Evolutionary conservation across 148 eudicot species (phyloP), one percentile per base, ranked within the genome.

Genomic region (Camellia lanceoleosa): DNA sequence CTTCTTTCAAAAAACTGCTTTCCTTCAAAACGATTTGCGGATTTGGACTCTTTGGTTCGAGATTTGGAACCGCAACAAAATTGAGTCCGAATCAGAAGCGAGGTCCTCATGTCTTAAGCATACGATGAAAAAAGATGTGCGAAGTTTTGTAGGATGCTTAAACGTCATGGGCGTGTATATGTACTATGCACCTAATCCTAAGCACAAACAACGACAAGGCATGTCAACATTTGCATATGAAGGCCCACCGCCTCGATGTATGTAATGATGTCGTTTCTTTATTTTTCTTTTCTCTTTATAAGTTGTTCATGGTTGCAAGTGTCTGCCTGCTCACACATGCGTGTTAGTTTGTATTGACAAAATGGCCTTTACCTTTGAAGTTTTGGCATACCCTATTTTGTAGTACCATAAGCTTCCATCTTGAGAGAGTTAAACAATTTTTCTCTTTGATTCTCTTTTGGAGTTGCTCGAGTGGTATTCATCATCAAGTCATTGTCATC

Each of bases 121-220:
- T n/a, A n/a, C n/a, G n/a, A n/a, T n/a, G n/a, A n/a, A 94, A 88
- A 87, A 94, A 90, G 88, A 90, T 94, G 98, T 92, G 98, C 9
- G 97, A n/a, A 94, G 85, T 94, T 80, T 51, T 94, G 98, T 82
- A 87, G 78, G 87, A 91, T 91, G 79, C 86, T 92, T 71, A 94
- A 94, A 83, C 97, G 97, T 12, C 89, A 88, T 73, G 98, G 98
- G 3, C 82, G 94, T 30, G 94, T 94, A 3, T 92, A 89, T 74
- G 85, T 94, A 42, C 80, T 86, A 42, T 94, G 98, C 87, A 70
- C 87, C 89, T 68, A 92, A 91, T 79, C 92, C 96, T 74, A 94
- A 94, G 88, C 98, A 94, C 87, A 94, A 92, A 80, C 97, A 93
- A 76, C 82, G 97, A n/a, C 97, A 93, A 81, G 95, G 97, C 75